phyloP scores from a whole-genome alignment of 2,329 filamentous ascomycete species.

The Diaporthe nobilis region DNA sequence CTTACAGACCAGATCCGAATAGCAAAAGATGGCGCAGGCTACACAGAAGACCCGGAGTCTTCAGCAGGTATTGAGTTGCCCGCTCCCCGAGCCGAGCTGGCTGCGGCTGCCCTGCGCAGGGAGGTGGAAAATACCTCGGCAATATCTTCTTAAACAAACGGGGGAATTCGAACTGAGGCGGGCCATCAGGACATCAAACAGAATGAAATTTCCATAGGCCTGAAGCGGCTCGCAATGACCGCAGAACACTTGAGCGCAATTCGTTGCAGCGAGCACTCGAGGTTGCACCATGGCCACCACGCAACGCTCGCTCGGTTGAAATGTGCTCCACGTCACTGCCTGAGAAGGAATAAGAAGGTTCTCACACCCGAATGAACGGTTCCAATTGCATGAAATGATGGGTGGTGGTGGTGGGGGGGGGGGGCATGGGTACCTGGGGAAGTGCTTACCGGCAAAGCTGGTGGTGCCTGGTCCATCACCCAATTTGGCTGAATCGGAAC shows the following conservation, averaged over 20 bases:
- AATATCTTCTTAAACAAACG: not conserved
- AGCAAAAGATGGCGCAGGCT: slow-evolving; percentile 14
- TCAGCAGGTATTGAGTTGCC: not conserved
- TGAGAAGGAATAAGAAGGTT: not conserved
- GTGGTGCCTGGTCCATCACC: not conserved
- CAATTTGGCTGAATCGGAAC: slow-evolving; percentile 15
- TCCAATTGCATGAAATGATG: not conserved
- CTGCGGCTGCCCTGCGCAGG: not conserved
- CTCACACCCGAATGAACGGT: not conserved
- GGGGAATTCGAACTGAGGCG: not conserved
- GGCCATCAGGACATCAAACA: not conserved
- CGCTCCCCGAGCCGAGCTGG: not conserved
- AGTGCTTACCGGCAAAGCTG: not conserved
- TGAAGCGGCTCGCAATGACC: not conserved
- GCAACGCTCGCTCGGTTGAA: not conserved
- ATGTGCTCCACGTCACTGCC: not conserved
- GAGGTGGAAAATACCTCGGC: not conserved
- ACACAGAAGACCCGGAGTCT: slow-evolving; percentile 12
- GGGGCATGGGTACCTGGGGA: not conserved
- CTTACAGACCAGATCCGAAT: not conserved
- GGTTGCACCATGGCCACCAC: not conserved
- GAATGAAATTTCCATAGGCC: not conserved
- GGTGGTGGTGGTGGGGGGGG: not conserved
- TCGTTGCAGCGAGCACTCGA: too few relatives aligned
- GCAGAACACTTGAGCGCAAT: not conserved